Conservation (phyloP, 768 basidiomycete species). For the Mycena crocata region DNA sequence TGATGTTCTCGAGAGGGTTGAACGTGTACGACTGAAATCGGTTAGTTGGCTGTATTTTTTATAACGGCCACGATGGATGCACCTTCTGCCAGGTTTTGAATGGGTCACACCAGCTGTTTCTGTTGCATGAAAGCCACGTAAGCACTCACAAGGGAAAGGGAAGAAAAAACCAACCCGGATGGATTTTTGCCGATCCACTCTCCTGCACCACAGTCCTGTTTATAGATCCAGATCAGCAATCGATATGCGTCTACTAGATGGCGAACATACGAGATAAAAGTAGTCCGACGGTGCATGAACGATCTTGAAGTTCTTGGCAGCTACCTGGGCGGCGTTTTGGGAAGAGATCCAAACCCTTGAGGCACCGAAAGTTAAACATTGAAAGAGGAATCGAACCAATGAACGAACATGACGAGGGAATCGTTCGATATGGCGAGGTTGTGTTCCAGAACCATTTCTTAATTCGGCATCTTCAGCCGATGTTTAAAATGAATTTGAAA, state of each 20-base stretch:
- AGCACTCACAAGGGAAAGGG: not conserved
- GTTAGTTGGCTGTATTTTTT: not conserved
- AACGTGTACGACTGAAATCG: slow-evolving; percentile 69
- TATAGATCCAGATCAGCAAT: not conserved
- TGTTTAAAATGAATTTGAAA: slow-evolving; percentile 32
- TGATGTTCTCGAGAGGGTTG: slow-evolving; percentile 73
- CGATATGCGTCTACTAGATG: not conserved
- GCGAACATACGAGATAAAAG: slow-evolving; percentile 72
- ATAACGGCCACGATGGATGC: slow-evolving; percentile 21
- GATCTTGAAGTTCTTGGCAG: slow-evolving; percentile 68
- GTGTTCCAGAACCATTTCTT: slow-evolving; percentile 74
- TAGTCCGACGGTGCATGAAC: slow-evolving; percentile 80
- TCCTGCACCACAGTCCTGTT: slow-evolving; percentile 76
- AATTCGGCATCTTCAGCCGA: slow-evolving; percentile 34
- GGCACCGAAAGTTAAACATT: slow-evolving; percentile 2
- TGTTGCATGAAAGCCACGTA: slow-evolving; percentile 32
- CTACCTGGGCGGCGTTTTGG: slow-evolving; percentile 66
- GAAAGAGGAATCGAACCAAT: not conserved
- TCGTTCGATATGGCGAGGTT: slow-evolving; percentile 60
- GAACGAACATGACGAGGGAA: slow-evolving; percentile 68
- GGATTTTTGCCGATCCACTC: slow-evolving; percentile 72
- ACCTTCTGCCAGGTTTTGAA: slow-evolving; percentile 87
- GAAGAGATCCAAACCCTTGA: slow-evolving; percentile 84
- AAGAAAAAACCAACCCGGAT: slow-evolving; percentile 45
- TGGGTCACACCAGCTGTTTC: slow-evolving; percentile 80